Evolutionary conservation across 2,329 filamentous ascomycete species (phyloP).

Genomic region (Clonostachys rosea): DNA sequence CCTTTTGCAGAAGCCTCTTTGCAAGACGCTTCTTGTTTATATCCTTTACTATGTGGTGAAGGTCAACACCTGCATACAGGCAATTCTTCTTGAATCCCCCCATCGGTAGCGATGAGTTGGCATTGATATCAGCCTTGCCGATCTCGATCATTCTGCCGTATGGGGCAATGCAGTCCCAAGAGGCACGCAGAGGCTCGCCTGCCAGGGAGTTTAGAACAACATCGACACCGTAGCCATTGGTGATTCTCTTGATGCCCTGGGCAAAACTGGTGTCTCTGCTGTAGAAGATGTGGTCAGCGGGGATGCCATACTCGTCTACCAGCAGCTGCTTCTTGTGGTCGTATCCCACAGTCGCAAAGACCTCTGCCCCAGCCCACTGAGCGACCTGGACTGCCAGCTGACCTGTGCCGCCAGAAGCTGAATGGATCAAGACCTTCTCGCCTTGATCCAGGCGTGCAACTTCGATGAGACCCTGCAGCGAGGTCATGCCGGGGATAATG

Average conservation of each 20-base stretch:
- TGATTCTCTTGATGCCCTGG: constrained; percentile 14
- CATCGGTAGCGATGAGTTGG: constrained; percentile 5
- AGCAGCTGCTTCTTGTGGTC: constrained; percentile 21
- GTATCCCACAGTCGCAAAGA: constrained; percentile 11
- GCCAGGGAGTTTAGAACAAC: constrained; percentile 23
- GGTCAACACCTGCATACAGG: constrained; percentile 7
- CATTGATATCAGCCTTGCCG: constrained; percentile 19
- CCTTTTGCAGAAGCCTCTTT: constrained; percentile 18
- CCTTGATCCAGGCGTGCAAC: constrained; percentile 15
- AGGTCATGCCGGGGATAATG: neutral
- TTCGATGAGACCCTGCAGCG: neutral
- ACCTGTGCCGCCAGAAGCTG: constrained; percentile 23
- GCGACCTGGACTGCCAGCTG: constrained; percentile 21
- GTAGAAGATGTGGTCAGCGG: constrained; percentile 21
- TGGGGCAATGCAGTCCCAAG: constrained; percentile 25
- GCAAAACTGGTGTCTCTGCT: constrained; percentile 18
- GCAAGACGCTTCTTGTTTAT: constrained; percentile 10
- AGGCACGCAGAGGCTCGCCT: constrained; percentile 18
- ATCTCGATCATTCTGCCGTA: constrained; percentile 29
- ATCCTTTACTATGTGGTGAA: neutral
- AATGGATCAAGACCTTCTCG: constrained; percentile 22
- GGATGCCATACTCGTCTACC: constrained; percentile 15
- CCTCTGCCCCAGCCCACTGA: constrained; percentile 14
- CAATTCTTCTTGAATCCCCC: constrained; percentile 9
- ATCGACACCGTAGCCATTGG: constrained; percentile 21